These are phyloP conservation scores for Leucaena leucocephala DNA, from an alignment of 306 rosid species.

Conservation along the genomic window DNA sequence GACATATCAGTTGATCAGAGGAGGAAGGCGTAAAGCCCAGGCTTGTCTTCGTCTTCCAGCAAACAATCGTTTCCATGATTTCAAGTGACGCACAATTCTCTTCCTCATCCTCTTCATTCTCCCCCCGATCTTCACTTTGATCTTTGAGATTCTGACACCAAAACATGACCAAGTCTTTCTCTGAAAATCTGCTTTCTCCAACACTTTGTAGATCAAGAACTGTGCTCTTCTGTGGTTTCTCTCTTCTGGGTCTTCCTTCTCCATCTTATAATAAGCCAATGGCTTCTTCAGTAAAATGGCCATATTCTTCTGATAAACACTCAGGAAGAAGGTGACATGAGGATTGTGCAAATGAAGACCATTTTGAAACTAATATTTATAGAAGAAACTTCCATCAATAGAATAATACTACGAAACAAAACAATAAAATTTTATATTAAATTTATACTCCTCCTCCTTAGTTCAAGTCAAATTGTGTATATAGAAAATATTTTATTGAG, in stretches of 20 bases:
- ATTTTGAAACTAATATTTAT: conserved; percentile 41
- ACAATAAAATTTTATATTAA: background rate
- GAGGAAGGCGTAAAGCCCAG: conserved; percentile 43
- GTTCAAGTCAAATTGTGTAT: no score
- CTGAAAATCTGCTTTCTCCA: conserved; percentile 57
- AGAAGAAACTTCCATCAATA: background rate
- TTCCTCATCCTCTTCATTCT: conserved; percentile 70
- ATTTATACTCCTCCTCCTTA: no score
- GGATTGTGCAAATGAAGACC: background rate
- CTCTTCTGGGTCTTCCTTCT: conserved; percentile 84
- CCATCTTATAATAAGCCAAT: conserved; percentile 58
- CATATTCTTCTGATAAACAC: background rate
- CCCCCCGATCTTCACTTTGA: conserved; percentile 76
- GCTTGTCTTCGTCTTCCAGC: conserved; percentile 41
- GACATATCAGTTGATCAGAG: conserved; percentile 41
- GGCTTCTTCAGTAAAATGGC: background rate
- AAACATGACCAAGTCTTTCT: conserved; percentile 44
- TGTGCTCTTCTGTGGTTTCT: conserved; percentile 62
- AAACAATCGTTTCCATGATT: conserved; percentile 58
- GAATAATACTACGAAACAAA: no score
- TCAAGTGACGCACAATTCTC: conserved; percentile 53
- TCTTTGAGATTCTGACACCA: conserved; percentile 64
- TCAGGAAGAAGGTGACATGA: background rate
- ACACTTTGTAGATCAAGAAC: conserved; percentile 73
- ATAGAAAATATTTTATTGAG: no score